Percentiles rank a stretch among this genome's conserved stretches.
These are phyloP conservation scores for Colletotrichum orbiculare DNA, from an alignment of 2,329 filamentous ascomycete species.

Conservation along the genomic window DNA sequence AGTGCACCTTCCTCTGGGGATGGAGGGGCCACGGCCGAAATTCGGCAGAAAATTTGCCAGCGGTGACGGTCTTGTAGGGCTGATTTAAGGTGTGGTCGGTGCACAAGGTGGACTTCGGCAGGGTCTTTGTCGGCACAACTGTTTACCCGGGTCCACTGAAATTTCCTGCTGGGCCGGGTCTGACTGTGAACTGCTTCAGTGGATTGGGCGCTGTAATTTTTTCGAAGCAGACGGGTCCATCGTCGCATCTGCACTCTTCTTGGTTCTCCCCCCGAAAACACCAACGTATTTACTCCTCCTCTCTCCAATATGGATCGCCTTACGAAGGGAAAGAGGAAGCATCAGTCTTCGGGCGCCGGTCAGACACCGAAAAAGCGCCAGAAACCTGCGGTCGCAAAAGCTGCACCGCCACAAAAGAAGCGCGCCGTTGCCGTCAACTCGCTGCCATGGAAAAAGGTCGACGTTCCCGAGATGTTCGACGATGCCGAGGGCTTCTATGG, in stretches of 20 bases:
- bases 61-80: constrained; percentile 37
- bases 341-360: constrained; percentile 16
- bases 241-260: constrained; percentile 8
- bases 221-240: background rate
- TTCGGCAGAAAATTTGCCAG: constrained; percentile 36
- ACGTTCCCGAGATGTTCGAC: constrained; percentile 81
- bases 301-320: constrained; percentile 27
- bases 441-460: constrained; percentile 67
- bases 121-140: background rate
- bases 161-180: constrained; percentile 17
- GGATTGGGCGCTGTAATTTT: background rate
- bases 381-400: constrained; percentile 24
- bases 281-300: background rate
- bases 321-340: constrained; percentile 36
- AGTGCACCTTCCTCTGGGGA: no score
- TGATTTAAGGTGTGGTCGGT: constrained; percentile 46
- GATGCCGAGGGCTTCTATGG: constrained; percentile 96
- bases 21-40: no score
- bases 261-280: background rate
- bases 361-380: constrained; percentile 35
- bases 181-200: background rate
- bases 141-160: constrained; percentile 33
- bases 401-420: constrained; percentile 41
- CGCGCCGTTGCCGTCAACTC: constrained; percentile 58
- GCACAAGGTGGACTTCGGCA: background rate